A percentile compares a stretch with the other conserved stretches of the same genome.
These are phyloP conservation scores for Podila verticillata DNA, from an alignment of 192 early-diverging fungal species.

Conservation along the genomic window DNA sequence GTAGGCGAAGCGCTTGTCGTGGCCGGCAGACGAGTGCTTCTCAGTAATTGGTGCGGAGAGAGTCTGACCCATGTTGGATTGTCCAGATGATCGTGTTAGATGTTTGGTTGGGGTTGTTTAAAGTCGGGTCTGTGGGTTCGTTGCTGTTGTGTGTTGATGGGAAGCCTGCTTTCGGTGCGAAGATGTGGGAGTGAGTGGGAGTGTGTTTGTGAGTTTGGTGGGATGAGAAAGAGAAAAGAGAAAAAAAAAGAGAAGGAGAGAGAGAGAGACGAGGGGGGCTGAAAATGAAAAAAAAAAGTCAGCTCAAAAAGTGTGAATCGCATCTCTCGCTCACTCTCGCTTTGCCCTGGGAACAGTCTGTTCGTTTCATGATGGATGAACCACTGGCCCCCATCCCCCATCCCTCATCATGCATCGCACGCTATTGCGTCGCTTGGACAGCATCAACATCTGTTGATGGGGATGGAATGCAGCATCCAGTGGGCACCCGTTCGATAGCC, in stretches of 20 bases:
- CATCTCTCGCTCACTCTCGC: too few species aligned
- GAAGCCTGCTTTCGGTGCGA: neutral
- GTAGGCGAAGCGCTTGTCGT: slow-evolving; percentile 82
- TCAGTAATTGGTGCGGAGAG: slow-evolving; percentile 93
- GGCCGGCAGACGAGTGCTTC: slow-evolving; percentile 81
- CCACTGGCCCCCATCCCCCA: too few species aligned
- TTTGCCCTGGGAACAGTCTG: too few species aligned
- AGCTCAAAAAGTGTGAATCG: too few species aligned
- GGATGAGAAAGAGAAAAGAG: neutral
- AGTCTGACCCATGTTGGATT: slow-evolving; percentile 89
- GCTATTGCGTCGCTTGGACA: too few species aligned
- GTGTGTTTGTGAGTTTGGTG: slow-evolving; percentile 4
- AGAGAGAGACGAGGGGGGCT: neutral
- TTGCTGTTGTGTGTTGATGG: neutral
- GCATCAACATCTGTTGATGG: too few species aligned
- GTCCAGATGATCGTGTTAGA: slow-evolving; percentile 8
- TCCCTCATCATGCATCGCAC: too few species aligned
- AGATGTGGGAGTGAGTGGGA: neutral
- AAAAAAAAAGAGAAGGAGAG: neutral
- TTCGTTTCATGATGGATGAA: too few species aligned
- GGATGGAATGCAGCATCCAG: too few species aligned
- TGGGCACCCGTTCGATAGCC: too few species aligned
- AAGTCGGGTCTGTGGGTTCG: neutral
- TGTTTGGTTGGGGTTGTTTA: too few species aligned
- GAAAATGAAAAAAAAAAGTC: too few species aligned